These are phyloP conservation scores for Colletotrichum truncatum DNA, from an alignment of 2,329 filamentous ascomycete genomes.

Conservation along the genomic window DNA sequence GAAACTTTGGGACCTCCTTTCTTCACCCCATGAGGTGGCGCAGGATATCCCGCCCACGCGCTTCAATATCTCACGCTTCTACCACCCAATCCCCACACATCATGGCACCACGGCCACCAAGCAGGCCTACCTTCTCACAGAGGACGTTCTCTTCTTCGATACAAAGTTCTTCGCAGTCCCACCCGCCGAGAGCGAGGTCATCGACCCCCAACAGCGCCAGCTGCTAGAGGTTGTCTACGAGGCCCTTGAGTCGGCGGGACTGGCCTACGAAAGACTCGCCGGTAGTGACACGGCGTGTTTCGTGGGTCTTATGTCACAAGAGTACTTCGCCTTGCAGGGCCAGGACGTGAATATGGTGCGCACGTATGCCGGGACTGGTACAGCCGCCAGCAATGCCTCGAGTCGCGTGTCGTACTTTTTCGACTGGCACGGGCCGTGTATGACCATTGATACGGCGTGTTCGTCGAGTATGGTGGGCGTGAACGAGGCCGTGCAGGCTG, in stretches of 20 bases:
- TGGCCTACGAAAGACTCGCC: not conserved
- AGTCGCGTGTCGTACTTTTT: constrained; percentile 51
- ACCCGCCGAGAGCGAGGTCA: constrained; percentile 36
- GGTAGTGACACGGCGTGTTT: constrained; percentile 23
- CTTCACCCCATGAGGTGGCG: too few relatives aligned
- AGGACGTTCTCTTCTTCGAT: constrained; percentile 34
- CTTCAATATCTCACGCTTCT: not conserved
- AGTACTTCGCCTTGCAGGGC: constrained; percentile 37
- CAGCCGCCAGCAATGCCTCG: constrained; percentile 41
- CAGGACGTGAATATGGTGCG: constrained; percentile 35
- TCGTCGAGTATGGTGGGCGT: constrained; percentile 51
- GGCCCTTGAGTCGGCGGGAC: constrained; percentile 34
- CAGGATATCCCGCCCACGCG: too few relatives aligned
- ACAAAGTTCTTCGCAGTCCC: constrained; percentile 39
- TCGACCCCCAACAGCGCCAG: constrained; percentile 44
- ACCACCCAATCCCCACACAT: not conserved
- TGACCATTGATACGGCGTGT: constrained; percentile 56
- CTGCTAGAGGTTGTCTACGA: constrained; percentile 47
- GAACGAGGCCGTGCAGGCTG: constrained; percentile 47
- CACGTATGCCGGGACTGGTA: constrained; percentile 41
- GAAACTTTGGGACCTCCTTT: constrained; percentile 50
- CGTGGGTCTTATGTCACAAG: constrained; percentile 33
- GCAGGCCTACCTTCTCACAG: not conserved
- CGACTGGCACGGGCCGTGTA: constrained; percentile 46
- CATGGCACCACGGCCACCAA: not conserved